Conservation (phyloP, 2,329 filamentous ascomycete genomes). For the Thielaviopsis musarum region DNA sequence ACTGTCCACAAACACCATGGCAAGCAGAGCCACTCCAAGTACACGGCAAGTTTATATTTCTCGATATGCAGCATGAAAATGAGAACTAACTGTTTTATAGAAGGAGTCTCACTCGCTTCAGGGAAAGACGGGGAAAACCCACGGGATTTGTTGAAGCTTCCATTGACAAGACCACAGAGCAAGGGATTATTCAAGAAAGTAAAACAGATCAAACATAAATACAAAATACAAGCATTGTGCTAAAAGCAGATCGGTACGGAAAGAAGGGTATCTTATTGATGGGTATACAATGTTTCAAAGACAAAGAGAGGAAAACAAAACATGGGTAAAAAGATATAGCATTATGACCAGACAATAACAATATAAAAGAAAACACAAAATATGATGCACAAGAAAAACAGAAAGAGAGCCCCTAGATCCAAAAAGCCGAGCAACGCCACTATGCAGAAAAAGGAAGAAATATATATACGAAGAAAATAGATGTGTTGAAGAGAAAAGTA, state of each 20-base stretch:
- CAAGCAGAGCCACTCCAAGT: slow-evolving; percentile 34
- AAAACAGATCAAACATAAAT: slow-evolving; percentile 3
- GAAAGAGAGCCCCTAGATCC: background rate
- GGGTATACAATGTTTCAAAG: no score
- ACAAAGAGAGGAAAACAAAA: no score
- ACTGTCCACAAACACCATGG: slow-evolving; percentile 31
- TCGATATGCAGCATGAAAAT: background rate
- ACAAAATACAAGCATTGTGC: no score
- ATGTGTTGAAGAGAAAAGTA: background rate
- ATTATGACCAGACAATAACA: background rate
- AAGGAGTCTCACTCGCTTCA: slow-evolving; percentile 76
- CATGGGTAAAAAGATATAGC: no score
- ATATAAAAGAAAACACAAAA: background rate
- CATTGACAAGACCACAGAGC: background rate
- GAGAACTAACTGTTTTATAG: slow-evolving; percentile 18
- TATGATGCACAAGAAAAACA: background rate
- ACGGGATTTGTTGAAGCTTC: slow-evolving; percentile 53
- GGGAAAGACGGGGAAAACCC: slow-evolving; percentile 81
- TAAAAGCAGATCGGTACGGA: no score
- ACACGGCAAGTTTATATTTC: slow-evolving; percentile 24
- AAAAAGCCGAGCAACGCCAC: background rate
- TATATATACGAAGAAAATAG: background rate
- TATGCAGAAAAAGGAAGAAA: background rate
- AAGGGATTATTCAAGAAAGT: background rate
- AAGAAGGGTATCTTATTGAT: no score